These are phyloP conservation scores for Tetradesmus lagerheimii DNA, from an alignment of 139 green algal species.

Conservation along the genomic window DNA sequence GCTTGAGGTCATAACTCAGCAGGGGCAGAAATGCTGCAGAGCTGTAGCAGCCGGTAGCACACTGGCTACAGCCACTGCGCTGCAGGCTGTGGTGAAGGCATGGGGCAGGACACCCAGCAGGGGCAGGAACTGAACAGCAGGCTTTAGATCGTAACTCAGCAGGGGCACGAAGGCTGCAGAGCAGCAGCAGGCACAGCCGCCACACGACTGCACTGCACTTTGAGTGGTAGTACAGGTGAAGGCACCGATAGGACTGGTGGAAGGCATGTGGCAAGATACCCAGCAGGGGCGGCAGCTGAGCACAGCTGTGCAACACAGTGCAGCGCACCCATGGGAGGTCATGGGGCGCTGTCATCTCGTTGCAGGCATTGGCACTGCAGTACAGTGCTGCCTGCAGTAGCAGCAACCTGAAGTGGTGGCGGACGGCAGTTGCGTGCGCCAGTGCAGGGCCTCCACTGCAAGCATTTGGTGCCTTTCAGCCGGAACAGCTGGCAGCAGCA, in stretches of 20 bases:
- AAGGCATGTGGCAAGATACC: not conserved
- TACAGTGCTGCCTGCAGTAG: too few relatives aligned
- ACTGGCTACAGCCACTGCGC: slow-evolving; percentile 27
- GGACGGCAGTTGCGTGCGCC: too few relatives aligned
- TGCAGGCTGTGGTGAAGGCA: slow-evolving; percentile 4
- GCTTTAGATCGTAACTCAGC: not conserved
- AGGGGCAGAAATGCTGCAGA: not conserved
- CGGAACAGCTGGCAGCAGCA: too few relatives aligned
- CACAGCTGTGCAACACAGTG: too few relatives aligned
- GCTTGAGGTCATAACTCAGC: not conserved
- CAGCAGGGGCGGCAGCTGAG: not conserved
- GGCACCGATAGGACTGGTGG: too few relatives aligned
- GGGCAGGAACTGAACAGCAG: not conserved
- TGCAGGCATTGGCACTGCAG: too few relatives aligned
- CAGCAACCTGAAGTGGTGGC: too few relatives aligned
- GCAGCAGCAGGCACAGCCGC: not conserved
- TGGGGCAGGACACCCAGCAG: slow-evolving; percentile 4
- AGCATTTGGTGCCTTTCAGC: too few relatives aligned
- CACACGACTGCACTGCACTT: slow-evolving; percentile 23
- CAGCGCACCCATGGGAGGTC: too few relatives aligned
- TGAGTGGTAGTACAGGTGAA: not conserved
- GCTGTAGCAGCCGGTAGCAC: not conserved
- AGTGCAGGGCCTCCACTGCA: too few relatives aligned
- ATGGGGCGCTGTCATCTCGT: too few relatives aligned
- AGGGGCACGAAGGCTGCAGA: not conserved